Evolutionary conservation across 768 basidiomycete species (phyloP).

Genomic region (Kwoniella sp.): DNA sequence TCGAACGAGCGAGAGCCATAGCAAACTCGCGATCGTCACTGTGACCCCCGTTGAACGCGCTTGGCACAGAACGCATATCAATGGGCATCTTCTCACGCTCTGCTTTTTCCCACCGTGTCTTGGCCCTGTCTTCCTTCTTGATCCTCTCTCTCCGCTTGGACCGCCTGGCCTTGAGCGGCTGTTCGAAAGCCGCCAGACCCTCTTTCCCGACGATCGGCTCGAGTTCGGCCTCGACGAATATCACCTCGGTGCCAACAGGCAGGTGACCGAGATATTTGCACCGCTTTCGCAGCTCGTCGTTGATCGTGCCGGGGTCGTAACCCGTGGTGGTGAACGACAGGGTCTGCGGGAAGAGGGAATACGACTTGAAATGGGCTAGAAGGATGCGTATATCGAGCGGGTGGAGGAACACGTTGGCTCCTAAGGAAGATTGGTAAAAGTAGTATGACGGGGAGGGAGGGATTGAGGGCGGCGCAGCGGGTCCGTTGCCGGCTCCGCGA

Average conservation of each 20-base stretch:
- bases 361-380: slow-evolving; percentile 66
- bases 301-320: slow-evolving; percentile 56
- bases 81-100: slow-evolving; percentile 58
- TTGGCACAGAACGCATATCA: slow-evolving; percentile 12
- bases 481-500: slow-evolving; percentile 11
- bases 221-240: slow-evolving; percentile 86
- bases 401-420: slow-evolving; percentile 85
- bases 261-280: slow-evolving; percentile 94
- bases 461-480: slow-evolving; percentile 58
- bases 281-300: slow-evolving; percentile 87
- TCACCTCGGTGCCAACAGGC: slow-evolving; percentile 84
- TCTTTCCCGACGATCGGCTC: slow-evolving; percentile 69
- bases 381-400: slow-evolving; percentile 94
- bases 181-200: slow-evolving; percentile 76
- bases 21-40: slow-evolving; percentile 37
- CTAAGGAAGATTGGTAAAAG: slow-evolving; percentile 91
- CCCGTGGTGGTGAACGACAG: slow-evolving; percentile 78
- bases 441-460: slow-evolving; percentile 86
- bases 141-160: slow-evolving; percentile 73
- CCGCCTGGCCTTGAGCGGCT: slow-evolving; percentile 69
- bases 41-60: background rate
- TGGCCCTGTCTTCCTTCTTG: slow-evolving; percentile 80
- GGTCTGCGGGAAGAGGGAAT: slow-evolving; percentile 71
- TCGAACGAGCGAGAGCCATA: slow-evolving; percentile 40
- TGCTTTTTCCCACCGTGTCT: slow-evolving; percentile 66